Percentiles rank a stretch among this genome's conserved stretches.
These are phyloP conservation scores for Psilocybe azurescens DNA, from an alignment of 768 basidiomycete species.

Conservation along the genomic window DNA sequence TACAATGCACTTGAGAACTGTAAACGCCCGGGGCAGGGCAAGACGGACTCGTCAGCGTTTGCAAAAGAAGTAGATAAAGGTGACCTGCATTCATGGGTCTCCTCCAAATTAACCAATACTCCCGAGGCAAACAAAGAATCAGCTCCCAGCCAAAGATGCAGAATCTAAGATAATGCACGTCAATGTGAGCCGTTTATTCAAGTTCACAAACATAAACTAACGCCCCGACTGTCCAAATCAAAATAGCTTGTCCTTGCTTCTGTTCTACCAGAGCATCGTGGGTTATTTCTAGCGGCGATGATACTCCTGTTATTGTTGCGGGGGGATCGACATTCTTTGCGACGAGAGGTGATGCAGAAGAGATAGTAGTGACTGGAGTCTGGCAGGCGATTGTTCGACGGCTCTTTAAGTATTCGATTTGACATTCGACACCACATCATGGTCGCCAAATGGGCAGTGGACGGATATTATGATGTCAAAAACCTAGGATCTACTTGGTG, in stretches of 20 bases:
- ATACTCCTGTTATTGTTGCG: too few relatives aligned
- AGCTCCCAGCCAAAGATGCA: too few relatives aligned
- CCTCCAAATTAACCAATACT: slow-evolving; percentile 27
- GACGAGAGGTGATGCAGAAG: too few relatives aligned
- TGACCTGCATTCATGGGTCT: slow-evolving; percentile 24
- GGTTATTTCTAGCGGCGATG: slow-evolving; percentile 14
- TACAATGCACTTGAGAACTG: slow-evolving; percentile 16
- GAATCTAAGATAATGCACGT: slow-evolving; percentile 15
- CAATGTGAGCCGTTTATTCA: slow-evolving; percentile 1
- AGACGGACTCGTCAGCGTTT: too few relatives aligned
- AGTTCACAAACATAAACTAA: slow-evolving; percentile 12
- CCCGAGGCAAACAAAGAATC: slow-evolving; percentile 24
- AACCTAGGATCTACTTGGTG: too few relatives aligned
- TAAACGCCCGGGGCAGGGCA: not conserved
- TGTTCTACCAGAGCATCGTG: slow-evolving; percentile 16
- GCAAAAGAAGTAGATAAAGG: not conserved
- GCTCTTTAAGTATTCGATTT: too few relatives aligned
- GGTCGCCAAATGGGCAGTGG: too few relatives aligned
- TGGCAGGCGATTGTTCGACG: too few relatives aligned
- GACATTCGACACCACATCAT: too few relatives aligned
- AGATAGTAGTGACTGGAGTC: too few relatives aligned
- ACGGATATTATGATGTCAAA: too few relatives aligned
- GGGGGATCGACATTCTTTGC: too few relatives aligned
- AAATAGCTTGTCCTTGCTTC: slow-evolving; percentile 18
- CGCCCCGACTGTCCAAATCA: slow-evolving; percentile 30